Evolutionary conservation across 805 yeast species (phyloP).

Genomic region (Cyberlindnera misumaiensis): DNA sequence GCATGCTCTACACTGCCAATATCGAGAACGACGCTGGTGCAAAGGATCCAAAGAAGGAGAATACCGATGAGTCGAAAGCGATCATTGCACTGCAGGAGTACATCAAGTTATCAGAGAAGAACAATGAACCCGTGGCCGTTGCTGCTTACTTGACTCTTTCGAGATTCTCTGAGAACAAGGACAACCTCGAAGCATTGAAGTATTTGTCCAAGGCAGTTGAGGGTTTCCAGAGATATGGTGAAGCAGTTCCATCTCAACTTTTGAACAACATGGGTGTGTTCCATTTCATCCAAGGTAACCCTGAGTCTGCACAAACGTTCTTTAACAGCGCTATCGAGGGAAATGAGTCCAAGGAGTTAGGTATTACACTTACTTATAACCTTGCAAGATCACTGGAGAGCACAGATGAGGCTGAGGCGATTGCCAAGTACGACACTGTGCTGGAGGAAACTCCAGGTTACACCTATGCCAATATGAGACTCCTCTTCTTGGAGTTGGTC

Average conservation of each 20-base stretch:
- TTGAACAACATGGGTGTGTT: slow-evolving; percentile 83
- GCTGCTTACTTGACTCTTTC: slow-evolving; percentile 68
- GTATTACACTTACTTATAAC: slow-evolving; percentile 55
- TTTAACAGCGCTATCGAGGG: slow-evolving; percentile 44
- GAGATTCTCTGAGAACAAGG: slow-evolving; percentile 59
- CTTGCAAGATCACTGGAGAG: slow-evolving; percentile 68
- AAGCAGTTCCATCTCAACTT: slow-evolving; percentile 45
- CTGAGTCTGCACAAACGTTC: slow-evolving; percentile 47
- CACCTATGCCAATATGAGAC: slow-evolving; percentile 67
- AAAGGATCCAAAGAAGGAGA: slow-evolving; percentile 3
- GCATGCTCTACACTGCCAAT: slow-evolving; percentile 53
- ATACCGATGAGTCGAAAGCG: slow-evolving; percentile 37
- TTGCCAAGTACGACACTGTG: slow-evolving; percentile 44
- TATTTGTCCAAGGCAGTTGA: slow-evolving; percentile 58
- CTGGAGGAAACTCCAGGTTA: slow-evolving; percentile 59
- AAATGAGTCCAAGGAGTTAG: slow-evolving; percentile 27
- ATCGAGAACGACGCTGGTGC: slow-evolving; percentile 2
- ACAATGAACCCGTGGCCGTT: slow-evolving; percentile 50
- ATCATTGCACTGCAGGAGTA: slow-evolving; percentile 64
- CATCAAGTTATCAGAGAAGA: slow-evolving; percentile 50
- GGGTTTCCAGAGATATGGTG: slow-evolving; percentile 28
- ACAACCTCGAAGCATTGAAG: slow-evolving; percentile 59
- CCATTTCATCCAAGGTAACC: slow-evolving; percentile 58
- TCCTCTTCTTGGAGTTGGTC: slow-evolving; percentile 53
- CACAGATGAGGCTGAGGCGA: slow-evolving; percentile 22